Conservation (phyloP, 2,329 filamentous ascomycete genomes). For the Ophiostoma sp. region DNA sequence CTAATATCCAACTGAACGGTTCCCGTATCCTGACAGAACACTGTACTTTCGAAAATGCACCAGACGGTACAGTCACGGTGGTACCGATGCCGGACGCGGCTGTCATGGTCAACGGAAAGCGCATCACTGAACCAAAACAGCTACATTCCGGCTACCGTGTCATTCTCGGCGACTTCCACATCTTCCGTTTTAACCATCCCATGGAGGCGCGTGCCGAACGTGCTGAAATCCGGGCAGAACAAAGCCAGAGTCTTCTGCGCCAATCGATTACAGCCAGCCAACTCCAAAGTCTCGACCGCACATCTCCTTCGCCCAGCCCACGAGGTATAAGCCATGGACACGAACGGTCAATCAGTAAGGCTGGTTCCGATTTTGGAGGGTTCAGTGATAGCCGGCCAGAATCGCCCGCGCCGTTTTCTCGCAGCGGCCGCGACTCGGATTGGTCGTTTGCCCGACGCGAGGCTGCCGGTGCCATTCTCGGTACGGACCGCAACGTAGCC, state of each 20-base stretch:
- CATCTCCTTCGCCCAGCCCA: constrained; percentile 58
- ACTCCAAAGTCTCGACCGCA: constrained; percentile 57
- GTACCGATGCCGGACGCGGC: constrained; percentile 88
- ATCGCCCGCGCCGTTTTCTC: constrained; percentile 69
- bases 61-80: constrained; percentile 89
- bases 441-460: constrained; percentile 93
- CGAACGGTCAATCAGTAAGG: constrained; percentile 76
- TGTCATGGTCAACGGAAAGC: constrained; percentile 96
- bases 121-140: constrained; percentile 80
- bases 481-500: constrained; percentile 86
- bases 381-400: constrained; percentile 68
- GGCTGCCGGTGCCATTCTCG: constrained; percentile 86
- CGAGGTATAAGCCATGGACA: constrained; percentile 61
- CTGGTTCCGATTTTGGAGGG: constrained; percentile 65
- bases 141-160: constrained; percentile 91
- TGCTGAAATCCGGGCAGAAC: constrained; percentile 75
- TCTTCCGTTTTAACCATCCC: constrained; percentile 97
- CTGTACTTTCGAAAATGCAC: constrained; percentile 84
- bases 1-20: constrained; percentile 91
- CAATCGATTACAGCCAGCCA: constrained; percentile 72
- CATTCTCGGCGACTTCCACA: constrained; percentile 96
- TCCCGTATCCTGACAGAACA: constrained; percentile 90
- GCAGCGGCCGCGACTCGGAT: constrained; percentile 77
- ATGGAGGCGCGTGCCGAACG: constrained; percentile 92
- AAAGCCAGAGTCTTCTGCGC: constrained; percentile 81